phyloP scores from a whole-genome alignment of 495 filamentous ascomycete species.

The Penicillium cinerascens region DNA sequence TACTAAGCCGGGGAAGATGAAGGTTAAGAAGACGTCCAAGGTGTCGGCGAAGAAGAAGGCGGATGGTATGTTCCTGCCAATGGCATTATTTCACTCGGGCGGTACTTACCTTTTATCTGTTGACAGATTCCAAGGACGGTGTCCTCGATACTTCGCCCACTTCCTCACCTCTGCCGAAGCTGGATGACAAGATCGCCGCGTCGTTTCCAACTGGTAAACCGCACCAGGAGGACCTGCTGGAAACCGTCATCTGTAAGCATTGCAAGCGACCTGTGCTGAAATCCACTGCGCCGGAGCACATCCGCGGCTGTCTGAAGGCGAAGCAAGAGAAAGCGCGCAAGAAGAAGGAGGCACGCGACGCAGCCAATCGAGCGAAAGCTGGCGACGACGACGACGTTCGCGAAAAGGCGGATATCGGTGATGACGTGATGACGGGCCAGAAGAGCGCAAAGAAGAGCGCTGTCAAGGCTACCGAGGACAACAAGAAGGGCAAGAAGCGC shows the following conservation, averaged over 20 bases:
- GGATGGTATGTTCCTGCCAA: slow-evolving; percentile 44
- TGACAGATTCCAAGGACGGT: slow-evolving; percentile 27
- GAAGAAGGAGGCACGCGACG: slow-evolving; percentile 68
- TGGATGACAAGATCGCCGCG: slow-evolving; percentile 64
- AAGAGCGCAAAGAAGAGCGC: slow-evolving; percentile 73
- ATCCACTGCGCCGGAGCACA: slow-evolving; percentile 59
- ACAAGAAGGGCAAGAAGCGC: slow-evolving; percentile 84
- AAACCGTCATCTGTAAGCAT: slow-evolving; percentile 72
- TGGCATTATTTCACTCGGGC: not conserved
- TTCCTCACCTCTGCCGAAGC: slow-evolving; percentile 62
- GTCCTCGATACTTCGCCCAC: slow-evolving; percentile 35
- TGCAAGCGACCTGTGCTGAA: slow-evolving; percentile 74
- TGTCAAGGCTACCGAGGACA: slow-evolving; percentile 58
- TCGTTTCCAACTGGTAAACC: slow-evolving; percentile 73
- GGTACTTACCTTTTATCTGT: not conserved
- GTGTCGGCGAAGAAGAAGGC: slow-evolving; percentile 42
- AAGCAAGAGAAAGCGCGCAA: slow-evolving; percentile 80
- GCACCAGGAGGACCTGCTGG: slow-evolving; percentile 59
- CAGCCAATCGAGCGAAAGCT: slow-evolving; percentile 58
- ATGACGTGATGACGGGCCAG: slow-evolving; percentile 43
- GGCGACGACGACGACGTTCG: slow-evolving; percentile 56
- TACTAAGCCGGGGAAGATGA: slow-evolving; percentile 58
- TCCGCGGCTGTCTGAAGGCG: slow-evolving; percentile 65
- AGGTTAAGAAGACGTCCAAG: slow-evolving; percentile 66
- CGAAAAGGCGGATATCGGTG: slow-evolving; percentile 33